Conservation (phyloP, 2,329 filamentous ascomycete species). For the Fusarium tuaranense region DNA sequence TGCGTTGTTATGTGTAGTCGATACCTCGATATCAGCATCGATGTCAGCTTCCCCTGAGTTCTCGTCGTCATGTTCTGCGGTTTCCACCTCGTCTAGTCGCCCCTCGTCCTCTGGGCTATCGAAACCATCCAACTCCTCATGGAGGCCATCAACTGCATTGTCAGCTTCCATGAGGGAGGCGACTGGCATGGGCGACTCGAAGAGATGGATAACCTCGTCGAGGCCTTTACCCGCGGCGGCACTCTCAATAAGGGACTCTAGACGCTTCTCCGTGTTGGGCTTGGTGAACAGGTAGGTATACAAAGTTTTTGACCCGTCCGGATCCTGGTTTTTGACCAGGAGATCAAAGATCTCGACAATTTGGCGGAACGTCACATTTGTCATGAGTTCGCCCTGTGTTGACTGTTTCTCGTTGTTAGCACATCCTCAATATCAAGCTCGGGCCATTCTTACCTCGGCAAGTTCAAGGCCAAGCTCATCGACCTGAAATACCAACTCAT, state of each 20-base stretch:
- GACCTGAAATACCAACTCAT: slow-evolving; percentile 64
- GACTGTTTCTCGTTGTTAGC: slow-evolving; percentile 50
- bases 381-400: slow-evolving; percentile 48
- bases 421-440: not conserved
- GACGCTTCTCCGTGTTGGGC: slow-evolving; percentile 53
- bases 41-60: slow-evolving; percentile 33
- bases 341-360: slow-evolving; percentile 58
- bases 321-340: slow-evolving; percentile 58
- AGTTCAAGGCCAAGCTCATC: slow-evolving; percentile 66
- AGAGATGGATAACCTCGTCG: slow-evolving; percentile 55
- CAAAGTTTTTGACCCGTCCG: slow-evolving; percentile 52
- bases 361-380: slow-evolving; percentile 54
- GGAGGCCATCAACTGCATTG: slow-evolving; percentile 29
- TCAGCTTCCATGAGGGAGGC: slow-evolving; percentile 27
- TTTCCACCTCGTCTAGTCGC: slow-evolving; percentile 22
- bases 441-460: slow-evolving; percentile 56
- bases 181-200: slow-evolving; percentile 45
- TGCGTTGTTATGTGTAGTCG: not conserved
- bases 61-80: slow-evolving; percentile 30
- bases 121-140: slow-evolving; percentile 41
- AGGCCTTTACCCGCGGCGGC: slow-evolving; percentile 56
- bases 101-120: slow-evolving; percentile 42
- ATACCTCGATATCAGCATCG: not conserved
- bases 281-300: slow-evolving; percentile 58
- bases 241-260: slow-evolving; percentile 55